Percentiles rank a stretch among this genome's conserved stretches.
Evolutionary conservation across 257 asterid species (phyloP).

Genomic region (Knoxia roxburghii): DNA sequence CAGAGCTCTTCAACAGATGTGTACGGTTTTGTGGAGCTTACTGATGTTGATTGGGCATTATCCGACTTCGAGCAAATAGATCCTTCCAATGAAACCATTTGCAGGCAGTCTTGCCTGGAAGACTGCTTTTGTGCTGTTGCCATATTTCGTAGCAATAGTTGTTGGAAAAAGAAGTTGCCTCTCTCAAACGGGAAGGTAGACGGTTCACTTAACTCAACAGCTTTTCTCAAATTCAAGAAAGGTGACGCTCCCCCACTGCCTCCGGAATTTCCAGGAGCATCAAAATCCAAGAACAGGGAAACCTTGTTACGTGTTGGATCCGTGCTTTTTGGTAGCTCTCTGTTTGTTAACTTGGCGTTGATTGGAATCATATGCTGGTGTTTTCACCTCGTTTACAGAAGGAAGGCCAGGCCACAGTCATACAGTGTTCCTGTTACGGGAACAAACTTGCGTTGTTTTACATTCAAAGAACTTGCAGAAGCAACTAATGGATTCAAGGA

Average conservation of each 20-base stretch:
- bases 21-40: conserved; percentile 20
- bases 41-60: conserved; percentile 34
- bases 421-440: neutral
- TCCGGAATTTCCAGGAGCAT: conserved; percentile 2
- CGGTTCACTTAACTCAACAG: conserved; percentile 10
- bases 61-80: conserved; percentile 29
- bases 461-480: conserved; percentile 19
- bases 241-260: conserved; percentile 11
- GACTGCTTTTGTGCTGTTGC: conserved; percentile 61
- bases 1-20: conserved; percentile 7
- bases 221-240: conserved; percentile 42
- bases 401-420: no score
- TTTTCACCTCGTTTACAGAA: conserved; percentile 17
- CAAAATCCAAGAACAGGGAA: conserved; percentile 7
- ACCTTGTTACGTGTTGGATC: conserved; percentile 31
- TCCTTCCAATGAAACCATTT: conserved; percentile 20
- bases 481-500: conserved; percentile 29
- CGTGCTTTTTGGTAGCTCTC: conserved; percentile 44
- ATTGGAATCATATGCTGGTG: conserved; percentile 23
- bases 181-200: conserved; percentile 53
- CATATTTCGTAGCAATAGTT: conserved; percentile 27
- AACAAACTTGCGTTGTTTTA: conserved; percentile 17
- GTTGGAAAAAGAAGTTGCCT: conserved; percentile 76
- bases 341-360: conserved; percentile 33
- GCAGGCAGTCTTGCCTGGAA: conserved; percentile 36